phyloP scores from a whole-genome alignment of 2,329 filamentous ascomycete species.

The Camptophora hylomeconis region DNA sequence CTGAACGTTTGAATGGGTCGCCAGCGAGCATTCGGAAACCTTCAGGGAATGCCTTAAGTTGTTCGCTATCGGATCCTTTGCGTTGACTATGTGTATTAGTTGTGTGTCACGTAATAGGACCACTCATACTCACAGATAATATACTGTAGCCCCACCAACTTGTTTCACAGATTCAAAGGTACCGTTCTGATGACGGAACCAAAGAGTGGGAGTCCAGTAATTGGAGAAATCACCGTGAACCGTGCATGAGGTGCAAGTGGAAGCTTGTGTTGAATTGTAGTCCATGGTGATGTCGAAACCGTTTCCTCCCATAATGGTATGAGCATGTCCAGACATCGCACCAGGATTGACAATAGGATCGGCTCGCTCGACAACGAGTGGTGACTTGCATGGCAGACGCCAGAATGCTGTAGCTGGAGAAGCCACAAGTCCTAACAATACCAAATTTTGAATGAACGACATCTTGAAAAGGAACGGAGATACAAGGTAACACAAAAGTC shows the following conservation, averaged over 20 bases:
- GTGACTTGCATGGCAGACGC: constrained; percentile 18
- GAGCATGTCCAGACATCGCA: constrained; percentile 46
- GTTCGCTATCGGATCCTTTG: constrained; percentile 43
- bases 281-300: constrained; percentile 48
- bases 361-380: constrained; percentile 21
- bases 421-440: constrained; percentile 10
- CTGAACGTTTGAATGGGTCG: constrained; percentile 43
- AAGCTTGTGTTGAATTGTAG: constrained; percentile 29
- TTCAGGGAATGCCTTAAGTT: constrained; percentile 55
- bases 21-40: constrained; percentile 62
- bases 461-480: too few relatives aligned
- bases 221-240: constrained; percentile 57
- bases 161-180: constrained; percentile 52
- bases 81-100: constrained; percentile 28
- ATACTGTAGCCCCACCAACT: constrained; percentile 46
- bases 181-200: constrained; percentile 51
- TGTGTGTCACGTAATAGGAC: background rate
- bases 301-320: constrained; percentile 58
- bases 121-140: too few relatives aligned
- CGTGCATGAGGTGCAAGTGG: constrained; percentile 57
- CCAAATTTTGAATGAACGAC: constrained; percentile 2
- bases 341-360: constrained; percentile 60
- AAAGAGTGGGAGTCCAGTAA: constrained; percentile 66
- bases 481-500: too few relatives aligned
- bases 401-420: constrained; percentile 17